Conservation (phyloP, 352 stramenopile species). For the Globisporangium emineosum region DNA sequence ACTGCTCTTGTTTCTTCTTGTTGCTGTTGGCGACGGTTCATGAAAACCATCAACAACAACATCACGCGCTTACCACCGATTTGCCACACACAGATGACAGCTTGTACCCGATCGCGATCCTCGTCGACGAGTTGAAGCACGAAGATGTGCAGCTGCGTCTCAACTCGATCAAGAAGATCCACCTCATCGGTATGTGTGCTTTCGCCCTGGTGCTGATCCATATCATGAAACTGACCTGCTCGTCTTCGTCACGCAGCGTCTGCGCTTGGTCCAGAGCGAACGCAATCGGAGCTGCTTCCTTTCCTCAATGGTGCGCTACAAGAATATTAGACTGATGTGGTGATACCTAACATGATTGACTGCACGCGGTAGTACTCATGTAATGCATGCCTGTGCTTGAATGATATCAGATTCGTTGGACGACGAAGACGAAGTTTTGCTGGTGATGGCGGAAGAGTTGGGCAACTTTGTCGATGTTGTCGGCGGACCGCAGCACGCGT, state of each 20-base stretch:
- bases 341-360: neutral
- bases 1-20: neutral
- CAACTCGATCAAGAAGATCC: constrained; percentile 91
- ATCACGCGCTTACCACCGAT: neutral
- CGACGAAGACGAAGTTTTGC: constrained; percentile 97
- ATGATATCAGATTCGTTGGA: constrained; percentile 89
- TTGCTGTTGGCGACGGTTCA: neutral
- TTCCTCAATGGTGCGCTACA: constrained; percentile 91
- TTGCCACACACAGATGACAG: constrained; percentile 47
- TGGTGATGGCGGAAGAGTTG: constrained; percentile 93
- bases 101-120: constrained; percentile 86
- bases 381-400: neutral
- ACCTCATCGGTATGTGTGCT: constrained; percentile 72
- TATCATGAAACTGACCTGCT: neutral
- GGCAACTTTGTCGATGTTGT: constrained; percentile 90
- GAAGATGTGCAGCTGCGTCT: constrained; percentile 89
- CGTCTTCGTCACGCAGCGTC: constrained; percentile 42
- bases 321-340: neutral
- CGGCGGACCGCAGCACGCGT: constrained; percentile 83
- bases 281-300: constrained; percentile 95
- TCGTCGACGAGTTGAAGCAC: constrained; percentile 92
- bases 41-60: neutral
- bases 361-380: neutral
- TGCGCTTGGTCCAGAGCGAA: constrained; percentile 88
- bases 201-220: neutral